Conservation (phyloP, 176 grass and related monocot genomes). For the Aegilops bicornis region DNA sequence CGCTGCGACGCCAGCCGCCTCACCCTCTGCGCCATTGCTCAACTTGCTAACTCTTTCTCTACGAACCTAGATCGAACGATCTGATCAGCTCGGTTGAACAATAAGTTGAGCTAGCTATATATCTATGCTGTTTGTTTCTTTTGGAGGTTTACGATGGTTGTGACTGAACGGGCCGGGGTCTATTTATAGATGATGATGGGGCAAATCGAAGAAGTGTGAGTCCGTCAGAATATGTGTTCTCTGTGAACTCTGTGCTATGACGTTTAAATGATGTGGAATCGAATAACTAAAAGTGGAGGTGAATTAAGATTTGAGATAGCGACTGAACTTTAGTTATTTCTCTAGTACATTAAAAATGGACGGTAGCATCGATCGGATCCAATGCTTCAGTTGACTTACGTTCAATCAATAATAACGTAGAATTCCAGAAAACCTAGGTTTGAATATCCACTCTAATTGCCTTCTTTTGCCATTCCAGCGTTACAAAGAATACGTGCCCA, state of each 20-base stretch:
- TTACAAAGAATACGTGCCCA: conserved; percentile 17
- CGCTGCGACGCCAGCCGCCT: conserved; percentile 47
- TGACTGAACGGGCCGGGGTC: not conserved
- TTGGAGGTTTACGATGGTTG: not conserved
- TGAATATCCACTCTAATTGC: conserved; percentile 5
- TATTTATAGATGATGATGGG: conserved; percentile 23
- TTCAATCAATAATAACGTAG: not conserved
- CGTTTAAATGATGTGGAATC: not conserved
- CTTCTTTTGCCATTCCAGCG: not conserved
- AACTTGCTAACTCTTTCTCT: not conserved
- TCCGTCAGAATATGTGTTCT: not conserved
- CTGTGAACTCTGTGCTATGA: not conserved
- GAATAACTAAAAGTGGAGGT: not conserved
- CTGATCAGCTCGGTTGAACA: not conserved
- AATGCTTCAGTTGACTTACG: not conserved
- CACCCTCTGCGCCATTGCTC: conserved; percentile 51
- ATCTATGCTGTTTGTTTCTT: not conserved
- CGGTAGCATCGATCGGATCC: not conserved
- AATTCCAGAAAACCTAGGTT: not conserved
- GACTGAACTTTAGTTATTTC: not conserved
- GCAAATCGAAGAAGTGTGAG: not conserved
- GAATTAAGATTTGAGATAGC: not conserved
- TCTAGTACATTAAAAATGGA: not conserved
- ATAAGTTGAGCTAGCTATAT: not conserved
- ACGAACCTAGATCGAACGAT: not conserved